Percentiles rank a stretch among this genome's conserved stretches.
Evolutionary conservation across 768 basidiomycete genomes (phyloP).

Genomic region (Lactarius tabidus): DNA sequence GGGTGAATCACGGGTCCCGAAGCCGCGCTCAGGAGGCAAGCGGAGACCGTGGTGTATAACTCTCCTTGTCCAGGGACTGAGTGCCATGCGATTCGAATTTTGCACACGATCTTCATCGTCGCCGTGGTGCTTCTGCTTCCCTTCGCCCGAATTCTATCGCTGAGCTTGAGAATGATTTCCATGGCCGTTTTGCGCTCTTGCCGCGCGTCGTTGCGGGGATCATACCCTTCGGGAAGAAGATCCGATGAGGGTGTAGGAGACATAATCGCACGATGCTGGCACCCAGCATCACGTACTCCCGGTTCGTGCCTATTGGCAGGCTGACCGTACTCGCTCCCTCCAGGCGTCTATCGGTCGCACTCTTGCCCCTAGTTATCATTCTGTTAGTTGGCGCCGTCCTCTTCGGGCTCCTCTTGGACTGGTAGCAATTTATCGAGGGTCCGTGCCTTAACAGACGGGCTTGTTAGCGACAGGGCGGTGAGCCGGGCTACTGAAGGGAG

Average conservation of each 20-base stretch:
- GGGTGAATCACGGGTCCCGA: conserved; percentile 8
- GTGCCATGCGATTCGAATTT: conserved; percentile 15
- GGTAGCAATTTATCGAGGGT: conserved; percentile 26
- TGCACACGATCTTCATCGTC: conserved; percentile 17
- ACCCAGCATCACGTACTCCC: conserved; percentile 14
- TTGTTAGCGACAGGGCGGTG: conserved; percentile 19
- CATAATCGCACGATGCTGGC: conserved; percentile 11
- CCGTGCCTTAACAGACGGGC: conserved; percentile 21
- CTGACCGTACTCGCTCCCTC: conserved; percentile 16
- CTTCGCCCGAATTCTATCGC: conserved; percentile 9
- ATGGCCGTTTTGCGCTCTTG: conserved; percentile 15
- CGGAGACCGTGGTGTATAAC: conserved; percentile 26
- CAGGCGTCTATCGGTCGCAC: conserved; percentile 19
- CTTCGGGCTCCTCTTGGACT: conserved; percentile 26
- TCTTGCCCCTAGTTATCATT: conserved; percentile 12
- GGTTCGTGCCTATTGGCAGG: conserved; percentile 20
- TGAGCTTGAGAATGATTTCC: conserved; percentile 1
- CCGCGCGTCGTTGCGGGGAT: conserved; percentile 22
- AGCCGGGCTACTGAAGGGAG: conserved; percentile 17
- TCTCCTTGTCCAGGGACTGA: conserved; percentile 25
- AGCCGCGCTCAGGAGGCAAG: conserved; percentile 16
- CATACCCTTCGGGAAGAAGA: conserved; percentile 22
- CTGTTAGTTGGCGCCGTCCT: conserved; percentile 20
- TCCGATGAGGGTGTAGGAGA: conserved; percentile 27
- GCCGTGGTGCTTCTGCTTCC: conserved; percentile 2